phyloP scores from a whole-genome alignment of 2,329 filamentous ascomycete species.

The Fusarium mundagurra region DNA sequence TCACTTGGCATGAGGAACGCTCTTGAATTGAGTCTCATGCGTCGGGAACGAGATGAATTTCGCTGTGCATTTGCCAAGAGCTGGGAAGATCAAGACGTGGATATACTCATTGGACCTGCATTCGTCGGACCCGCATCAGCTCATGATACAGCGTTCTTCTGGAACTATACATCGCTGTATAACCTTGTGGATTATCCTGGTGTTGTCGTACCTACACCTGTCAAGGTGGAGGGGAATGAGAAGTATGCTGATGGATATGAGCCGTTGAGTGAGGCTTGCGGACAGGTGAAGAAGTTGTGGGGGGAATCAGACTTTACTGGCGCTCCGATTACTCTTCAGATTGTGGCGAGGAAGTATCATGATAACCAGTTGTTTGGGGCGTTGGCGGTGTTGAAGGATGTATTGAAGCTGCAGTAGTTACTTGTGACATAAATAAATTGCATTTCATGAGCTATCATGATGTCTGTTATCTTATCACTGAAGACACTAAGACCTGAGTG shows the following conservation, averaged over 20 bases:
- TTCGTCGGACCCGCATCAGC: constrained; percentile 1
- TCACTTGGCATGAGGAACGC: background rate
- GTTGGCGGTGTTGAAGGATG: background rate
- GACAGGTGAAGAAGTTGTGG: constrained; percentile 1
- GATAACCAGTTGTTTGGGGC: constrained; percentile 6
- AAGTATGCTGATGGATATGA: background rate
- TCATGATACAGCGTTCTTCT: constrained; percentile 54
- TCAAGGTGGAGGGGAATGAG: constrained; percentile 1
- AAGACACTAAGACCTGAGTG: accelerated
- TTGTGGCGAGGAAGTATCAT: background rate
- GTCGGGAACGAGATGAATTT: background rate
- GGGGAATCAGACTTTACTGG: background rate
- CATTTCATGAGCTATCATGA: accelerated
- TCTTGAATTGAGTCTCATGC: background rate
- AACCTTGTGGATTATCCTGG: constrained; percentile 73
- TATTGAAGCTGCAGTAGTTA: background rate
- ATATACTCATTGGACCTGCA: constrained; percentile 7
- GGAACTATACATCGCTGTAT: constrained; percentile 72
- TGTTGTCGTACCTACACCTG: constrained; percentile 63
- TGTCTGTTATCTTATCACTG: background rate
- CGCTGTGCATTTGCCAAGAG: background rate
- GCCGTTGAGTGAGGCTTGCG: constrained; percentile 1
- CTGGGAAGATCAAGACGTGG: background rate
- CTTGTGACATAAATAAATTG: accelerated
- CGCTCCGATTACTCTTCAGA: constrained; percentile 1